phyloP scores from a whole-genome alignment of 139 green algal species.

The Chlorella sp. region DNA sequence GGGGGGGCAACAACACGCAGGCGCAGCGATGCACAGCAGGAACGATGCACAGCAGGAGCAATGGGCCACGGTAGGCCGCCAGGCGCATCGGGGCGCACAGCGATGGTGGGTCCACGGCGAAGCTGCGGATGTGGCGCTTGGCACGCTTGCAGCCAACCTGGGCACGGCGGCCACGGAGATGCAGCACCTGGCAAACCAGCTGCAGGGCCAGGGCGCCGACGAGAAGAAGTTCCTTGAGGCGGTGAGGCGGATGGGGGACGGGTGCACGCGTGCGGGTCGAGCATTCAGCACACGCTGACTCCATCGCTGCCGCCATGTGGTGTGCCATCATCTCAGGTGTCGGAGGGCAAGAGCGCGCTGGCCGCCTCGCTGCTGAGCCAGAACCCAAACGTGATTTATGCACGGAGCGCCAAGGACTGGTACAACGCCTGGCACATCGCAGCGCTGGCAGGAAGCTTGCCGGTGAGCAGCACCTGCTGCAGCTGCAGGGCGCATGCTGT shows the following conservation, averaged over 20 bases:
- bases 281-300: too few species aligned
- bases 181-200: not conserved
- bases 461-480: not conserved
- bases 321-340: not conserved
- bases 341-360: not conserved
- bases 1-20: too few species aligned
- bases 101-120: too few species aligned
- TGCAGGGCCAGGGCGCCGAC: not conserved
- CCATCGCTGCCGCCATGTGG: too few species aligned
- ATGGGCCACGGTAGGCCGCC: too few species aligned
- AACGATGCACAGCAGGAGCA: too few species aligned
- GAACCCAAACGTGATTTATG: not conserved
- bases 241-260: too few species aligned
- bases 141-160: not conserved
- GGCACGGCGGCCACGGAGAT: not conserved
- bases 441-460: not conserved
- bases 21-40: too few species aligned
- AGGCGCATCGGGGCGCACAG: too few species aligned
- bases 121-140: too few species aligned
- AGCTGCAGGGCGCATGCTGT: too few species aligned
- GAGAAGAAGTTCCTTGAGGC: not conserved
- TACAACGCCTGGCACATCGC: not conserved
- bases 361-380: not conserved
- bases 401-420: not conserved
- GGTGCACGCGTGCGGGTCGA: too few species aligned